A percentile compares a stretch with the other conserved stretches of the same genome.
phyloP scores from a whole-genome alignment of 1,284 basidiomycete species.

The Apiotrichum laibachii region DNA sequence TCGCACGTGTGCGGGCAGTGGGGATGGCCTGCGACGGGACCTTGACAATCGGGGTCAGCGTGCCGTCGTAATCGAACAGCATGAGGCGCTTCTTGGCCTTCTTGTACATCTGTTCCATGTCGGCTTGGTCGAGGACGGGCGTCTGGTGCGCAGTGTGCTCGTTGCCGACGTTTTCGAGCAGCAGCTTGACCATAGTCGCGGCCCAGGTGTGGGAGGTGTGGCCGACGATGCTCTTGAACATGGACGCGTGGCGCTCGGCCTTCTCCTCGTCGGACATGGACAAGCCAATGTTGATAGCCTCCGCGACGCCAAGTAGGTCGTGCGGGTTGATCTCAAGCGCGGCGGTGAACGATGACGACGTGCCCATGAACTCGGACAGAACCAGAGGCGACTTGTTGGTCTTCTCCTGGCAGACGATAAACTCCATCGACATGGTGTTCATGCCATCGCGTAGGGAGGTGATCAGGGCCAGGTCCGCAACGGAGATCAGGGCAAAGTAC shows the following conservation, averaged over 20 bases:
- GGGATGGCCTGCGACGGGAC: constrained; percentile 85
- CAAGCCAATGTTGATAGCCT: constrained; percentile 88
- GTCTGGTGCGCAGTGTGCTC: constrained; percentile 83
- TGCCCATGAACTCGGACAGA: constrained; percentile 96
- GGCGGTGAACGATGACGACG: constrained; percentile 54
- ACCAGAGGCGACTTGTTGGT: constrained; percentile 79
- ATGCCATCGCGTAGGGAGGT: constrained; percentile 96
- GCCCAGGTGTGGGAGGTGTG: constrained; percentile 98
- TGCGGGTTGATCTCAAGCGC: constrained; percentile 53
- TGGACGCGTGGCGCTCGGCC: constrained; percentile 66
- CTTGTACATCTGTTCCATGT: constrained; percentile 66
- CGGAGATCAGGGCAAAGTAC: constrained; percentile 93
- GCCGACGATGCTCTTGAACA: constrained; percentile 83
- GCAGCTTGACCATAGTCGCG: constrained; percentile 79
- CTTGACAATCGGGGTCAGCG: constrained; percentile 95
- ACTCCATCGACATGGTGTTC: constrained; percentile 99
- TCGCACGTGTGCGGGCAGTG: constrained; percentile 68
- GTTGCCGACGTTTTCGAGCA: constrained; percentile 75
- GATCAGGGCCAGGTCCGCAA: constrained; percentile 92
- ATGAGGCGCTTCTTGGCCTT: constrained; percentile 79
- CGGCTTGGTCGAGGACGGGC: constrained; percentile 70
- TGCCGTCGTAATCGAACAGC: constrained; percentile 97
- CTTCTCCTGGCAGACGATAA: constrained; percentile 85
- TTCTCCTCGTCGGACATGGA: constrained; percentile 78
- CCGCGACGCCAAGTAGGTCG: constrained; percentile 73